A percentile compares a stretch with the other conserved stretches of the same genome.
These are phyloP conservation scores for Dioscorea alata DNA, from an alignment of 106 monocot species.

Conservation along the genomic window DNA sequence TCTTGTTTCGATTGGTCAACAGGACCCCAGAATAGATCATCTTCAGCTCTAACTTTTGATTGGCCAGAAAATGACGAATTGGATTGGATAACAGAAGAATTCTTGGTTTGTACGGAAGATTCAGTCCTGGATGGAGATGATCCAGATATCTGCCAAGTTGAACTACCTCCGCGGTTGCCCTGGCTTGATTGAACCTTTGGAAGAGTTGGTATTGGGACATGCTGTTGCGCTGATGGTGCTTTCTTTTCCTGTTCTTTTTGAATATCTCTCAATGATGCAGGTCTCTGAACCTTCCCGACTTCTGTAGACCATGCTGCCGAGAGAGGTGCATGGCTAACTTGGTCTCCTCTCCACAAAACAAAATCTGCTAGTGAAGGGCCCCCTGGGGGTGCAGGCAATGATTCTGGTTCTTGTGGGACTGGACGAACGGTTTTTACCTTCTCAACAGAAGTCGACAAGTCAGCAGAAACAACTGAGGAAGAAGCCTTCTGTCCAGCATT, in stretches of 20 bases:
- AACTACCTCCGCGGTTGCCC: constrained; percentile 32
- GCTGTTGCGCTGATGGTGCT: constrained; percentile 23
- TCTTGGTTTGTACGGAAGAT: constrained; percentile 25
- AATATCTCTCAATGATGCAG: constrained; percentile 75
- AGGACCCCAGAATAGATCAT: constrained; percentile 98
- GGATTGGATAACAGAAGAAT: constrained; percentile 26
- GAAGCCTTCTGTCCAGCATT: constrained; percentile 45
- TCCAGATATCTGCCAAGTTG: constrained; percentile 45
- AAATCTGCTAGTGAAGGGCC: constrained; percentile 94
- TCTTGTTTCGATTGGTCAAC: constrained; percentile 57
- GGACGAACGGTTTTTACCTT: constrained; percentile 40
- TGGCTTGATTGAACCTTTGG: constrained; percentile 29
- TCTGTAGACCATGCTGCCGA: constrained; percentile 81
- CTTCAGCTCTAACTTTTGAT: constrained; percentile 56
- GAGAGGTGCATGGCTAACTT: constrained; percentile 30
- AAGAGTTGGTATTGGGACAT: constrained; percentile 34
- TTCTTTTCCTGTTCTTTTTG: constrained; percentile 78
- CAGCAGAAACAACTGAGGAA: constrained; percentile 41
- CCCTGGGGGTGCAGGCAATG: constrained; percentile 44
- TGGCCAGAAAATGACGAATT: constrained; percentile 26
- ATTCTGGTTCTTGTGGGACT: constrained; percentile 48
- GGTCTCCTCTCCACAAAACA: constrained; percentile 86
- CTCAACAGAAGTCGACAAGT: constrained; percentile 20
- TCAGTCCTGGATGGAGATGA: constrained; percentile 71
- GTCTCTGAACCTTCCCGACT: constrained; percentile 45